A percentile compares a stretch with the other conserved stretches of the same genome.
phyloP scores from a whole-genome alignment of 2,329 filamentous ascomycete species.

The Penicillium palitans region DNA sequence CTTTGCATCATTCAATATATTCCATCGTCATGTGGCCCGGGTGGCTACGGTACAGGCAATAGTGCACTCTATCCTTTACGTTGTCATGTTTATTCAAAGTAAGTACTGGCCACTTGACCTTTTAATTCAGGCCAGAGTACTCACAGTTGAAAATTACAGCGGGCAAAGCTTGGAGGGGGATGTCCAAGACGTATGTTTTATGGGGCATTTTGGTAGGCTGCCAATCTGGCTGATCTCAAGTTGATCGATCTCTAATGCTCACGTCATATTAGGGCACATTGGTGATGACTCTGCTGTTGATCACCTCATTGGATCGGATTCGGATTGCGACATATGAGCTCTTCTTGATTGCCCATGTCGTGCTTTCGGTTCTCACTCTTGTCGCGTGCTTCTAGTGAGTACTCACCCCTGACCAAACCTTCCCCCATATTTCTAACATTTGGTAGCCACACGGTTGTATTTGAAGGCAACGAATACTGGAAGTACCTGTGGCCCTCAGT shows the following conservation, averaged over 20 bases:
- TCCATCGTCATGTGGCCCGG: conserved; percentile 67
- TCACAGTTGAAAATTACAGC: conserved; percentile 16
- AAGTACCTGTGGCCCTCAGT: conserved; percentile 54
- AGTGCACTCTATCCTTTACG: conserved; percentile 63
- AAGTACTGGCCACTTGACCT: not conserved
- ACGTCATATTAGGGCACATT: conserved; percentile 29
- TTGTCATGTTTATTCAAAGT: conserved; percentile 39
- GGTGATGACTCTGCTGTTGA: conserved; percentile 45
- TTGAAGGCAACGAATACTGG: conserved; percentile 50
- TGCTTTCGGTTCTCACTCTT: conserved; percentile 42
- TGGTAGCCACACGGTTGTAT: conserved; percentile 50
- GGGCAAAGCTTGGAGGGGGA: conserved; percentile 28
- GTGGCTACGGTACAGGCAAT: conserved; percentile 63
- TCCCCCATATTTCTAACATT: not conserved
- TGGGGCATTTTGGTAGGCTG: conserved; percentile 34
- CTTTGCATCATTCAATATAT: conserved; percentile 65
- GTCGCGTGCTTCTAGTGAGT: conserved; percentile 52
- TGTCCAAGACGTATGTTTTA: conserved; percentile 31
- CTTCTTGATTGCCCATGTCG: conserved; percentile 44
- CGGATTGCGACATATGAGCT: conserved; percentile 47
- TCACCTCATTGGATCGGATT: conserved; percentile 50
- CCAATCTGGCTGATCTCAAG: not conserved
- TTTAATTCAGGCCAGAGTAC: not conserved
- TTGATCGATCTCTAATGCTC: not conserved
- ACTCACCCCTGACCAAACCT: too few species aligned